Evolutionary conservation across 2,329 filamentous ascomycete genomes (phyloP).

Genomic region (Trichoderma arundinaceum): DNA sequence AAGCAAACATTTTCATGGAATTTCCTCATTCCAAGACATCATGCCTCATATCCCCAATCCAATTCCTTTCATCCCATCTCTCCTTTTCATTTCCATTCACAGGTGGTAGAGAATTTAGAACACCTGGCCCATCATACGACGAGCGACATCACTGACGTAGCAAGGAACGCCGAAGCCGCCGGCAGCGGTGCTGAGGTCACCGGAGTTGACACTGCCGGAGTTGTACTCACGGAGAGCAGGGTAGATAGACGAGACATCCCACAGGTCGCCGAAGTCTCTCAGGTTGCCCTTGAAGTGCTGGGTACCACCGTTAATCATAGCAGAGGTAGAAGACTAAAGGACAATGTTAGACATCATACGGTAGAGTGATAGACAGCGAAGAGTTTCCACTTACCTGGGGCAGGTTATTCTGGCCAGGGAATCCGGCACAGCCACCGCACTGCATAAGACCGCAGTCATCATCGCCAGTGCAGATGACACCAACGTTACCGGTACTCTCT

Average conservation of each 20-base stretch:
- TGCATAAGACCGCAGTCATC: slow-evolving; percentile 26
- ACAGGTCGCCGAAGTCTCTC: slow-evolving; percentile 4
- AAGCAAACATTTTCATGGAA: background rate
- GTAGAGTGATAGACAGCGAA: background rate
- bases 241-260: slow-evolving; percentile 19
- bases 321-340: background rate
- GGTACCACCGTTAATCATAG: slow-evolving; percentile 28
- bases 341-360: background rate
- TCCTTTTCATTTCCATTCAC: background rate
- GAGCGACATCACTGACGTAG: slow-evolving; percentile 19
- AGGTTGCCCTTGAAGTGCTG: slow-evolving; percentile 22
- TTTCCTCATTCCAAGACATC: background rate
- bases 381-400: slow-evolving; percentile 1
- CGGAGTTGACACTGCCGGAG: slow-evolving; percentile 15
- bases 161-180: slow-evolving; percentile 22
- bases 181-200: slow-evolving; percentile 13
- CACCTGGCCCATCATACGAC: slow-evolving; percentile 21
- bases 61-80: background rate
- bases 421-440: slow-evolving; percentile 19
- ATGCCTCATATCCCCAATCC: background rate
- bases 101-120: background rate
- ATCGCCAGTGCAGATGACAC: slow-evolving; percentile 14
- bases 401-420: slow-evolving; percentile 5
- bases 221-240: slow-evolving; percentile 28
- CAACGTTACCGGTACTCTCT: slow-evolving; percentile 18